phyloP scores from a whole-genome alignment of 305 asterid species.

The Solanum chacoense region DNA sequence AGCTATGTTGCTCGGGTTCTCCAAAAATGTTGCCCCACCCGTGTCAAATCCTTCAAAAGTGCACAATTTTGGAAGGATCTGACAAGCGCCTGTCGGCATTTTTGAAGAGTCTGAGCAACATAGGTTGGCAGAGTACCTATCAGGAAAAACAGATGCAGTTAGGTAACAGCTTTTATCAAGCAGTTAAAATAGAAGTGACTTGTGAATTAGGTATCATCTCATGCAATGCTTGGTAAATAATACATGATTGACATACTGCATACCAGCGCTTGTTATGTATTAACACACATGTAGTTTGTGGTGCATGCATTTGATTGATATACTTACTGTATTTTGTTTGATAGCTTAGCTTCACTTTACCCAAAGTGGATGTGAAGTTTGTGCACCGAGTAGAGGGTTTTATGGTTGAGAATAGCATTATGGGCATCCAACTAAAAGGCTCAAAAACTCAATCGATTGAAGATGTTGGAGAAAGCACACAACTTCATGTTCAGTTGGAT shows the following conservation, averaged over 20 bases:
- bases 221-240: neutral
- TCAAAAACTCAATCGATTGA: conserved; percentile 56
- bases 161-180: neutral
- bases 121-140: neutral
- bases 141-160: neutral
- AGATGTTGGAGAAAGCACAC: conserved; percentile 61
- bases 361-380: conserved; percentile 66
- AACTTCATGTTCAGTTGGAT: conserved; percentile 74
- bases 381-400: conserved; percentile 58
- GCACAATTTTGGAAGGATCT: neutral
- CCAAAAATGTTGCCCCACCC: neutral
- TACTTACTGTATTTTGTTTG: conserved; percentile 11
- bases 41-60: neutral
- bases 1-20: neutral
- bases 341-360: conserved; percentile 78
- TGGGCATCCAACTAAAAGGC: conserved; percentile 73
- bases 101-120: neutral
- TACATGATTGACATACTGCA: neutral
- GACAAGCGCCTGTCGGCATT: neutral
- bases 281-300: neutral
- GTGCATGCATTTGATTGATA: conserved; percentile 8
- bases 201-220: neutral
- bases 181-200: neutral
- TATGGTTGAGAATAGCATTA: conserved; percentile 60
- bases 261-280: neutral